These are phyloP conservation scores for Capsicum baccatum DNA, from an alignment of 257 asterid species.

Conservation along the genomic window DNA sequence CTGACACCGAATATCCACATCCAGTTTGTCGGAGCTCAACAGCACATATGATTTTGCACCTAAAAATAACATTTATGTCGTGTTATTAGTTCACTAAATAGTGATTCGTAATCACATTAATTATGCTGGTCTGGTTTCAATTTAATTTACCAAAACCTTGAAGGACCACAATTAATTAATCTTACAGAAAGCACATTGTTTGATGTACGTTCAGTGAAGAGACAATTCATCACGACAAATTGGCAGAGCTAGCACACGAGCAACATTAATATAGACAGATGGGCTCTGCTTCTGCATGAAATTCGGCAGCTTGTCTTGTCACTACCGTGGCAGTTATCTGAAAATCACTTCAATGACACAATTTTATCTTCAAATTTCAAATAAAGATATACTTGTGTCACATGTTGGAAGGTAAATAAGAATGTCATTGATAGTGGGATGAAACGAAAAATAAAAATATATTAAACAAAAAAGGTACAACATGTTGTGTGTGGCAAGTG, in stretches of 20 bases:
- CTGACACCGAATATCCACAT: too few relatives aligned
- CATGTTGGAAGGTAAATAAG: too few relatives aligned
- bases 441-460: too few relatives aligned
- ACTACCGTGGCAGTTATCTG: background rate
- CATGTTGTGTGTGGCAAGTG: background rate
- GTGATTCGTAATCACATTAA: background rate
- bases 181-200: background rate
- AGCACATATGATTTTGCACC: background rate
- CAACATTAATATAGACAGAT: background rate
- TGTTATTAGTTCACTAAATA: background rate
- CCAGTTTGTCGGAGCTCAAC: too few relatives aligned
- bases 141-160: background rate
- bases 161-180: background rate
- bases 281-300: background rate
- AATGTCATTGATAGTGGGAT: too few relatives aligned
- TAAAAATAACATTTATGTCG: background rate
- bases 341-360: background rate
- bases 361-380: background rate
- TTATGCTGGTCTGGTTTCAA: background rate
- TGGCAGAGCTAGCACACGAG: background rate
- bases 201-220: background rate
- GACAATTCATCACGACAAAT: slow-evolving; percentile 14
- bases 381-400: too few relatives aligned
- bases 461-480: background rate
- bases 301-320: background rate